Evolutionary conservation across 306 rosid genomes (phyloP).

Genomic region (Malus fusca): DNA sequence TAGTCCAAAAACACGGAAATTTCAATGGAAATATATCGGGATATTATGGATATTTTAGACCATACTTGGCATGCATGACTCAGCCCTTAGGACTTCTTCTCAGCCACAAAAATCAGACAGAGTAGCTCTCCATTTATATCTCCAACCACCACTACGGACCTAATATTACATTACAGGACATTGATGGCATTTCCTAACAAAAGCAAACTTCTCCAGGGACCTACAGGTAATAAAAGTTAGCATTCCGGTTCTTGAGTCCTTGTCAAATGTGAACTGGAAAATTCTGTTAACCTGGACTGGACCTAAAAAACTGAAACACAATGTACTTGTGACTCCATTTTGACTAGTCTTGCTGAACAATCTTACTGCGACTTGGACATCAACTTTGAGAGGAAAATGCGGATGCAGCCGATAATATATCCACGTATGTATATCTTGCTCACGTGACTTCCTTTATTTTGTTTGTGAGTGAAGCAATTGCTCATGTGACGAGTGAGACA

Average conservation of each 20-base stretch:
- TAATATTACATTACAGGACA: background rate
- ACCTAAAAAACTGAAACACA: background rate
- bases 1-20: too few species aligned
- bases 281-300: conserved; percentile 6
- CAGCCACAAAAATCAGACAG: background rate
- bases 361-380: background rate
- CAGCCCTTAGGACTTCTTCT: background rate
- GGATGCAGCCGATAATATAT: background rate
- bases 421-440: background rate
- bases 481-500: too few species aligned
- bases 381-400: background rate
- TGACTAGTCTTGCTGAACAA: background rate
- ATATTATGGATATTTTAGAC: too few species aligned
- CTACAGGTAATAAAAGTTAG: conserved; percentile 17
- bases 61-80: background rate
- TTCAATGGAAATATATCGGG: too few species aligned
- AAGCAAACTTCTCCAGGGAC: conserved; percentile 1
- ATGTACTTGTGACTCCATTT: background rate
- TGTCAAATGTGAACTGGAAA: background rate
- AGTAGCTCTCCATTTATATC: conserved; percentile 15
- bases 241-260: conserved; percentile 13
- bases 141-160: background rate
- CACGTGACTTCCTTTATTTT: too few species aligned
- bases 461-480: background rate
- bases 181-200: conserved; percentile 15